phyloP scores from a whole-genome alignment of 2,329 filamentous ascomycete species.

The Polytolypa hystricis region DNA sequence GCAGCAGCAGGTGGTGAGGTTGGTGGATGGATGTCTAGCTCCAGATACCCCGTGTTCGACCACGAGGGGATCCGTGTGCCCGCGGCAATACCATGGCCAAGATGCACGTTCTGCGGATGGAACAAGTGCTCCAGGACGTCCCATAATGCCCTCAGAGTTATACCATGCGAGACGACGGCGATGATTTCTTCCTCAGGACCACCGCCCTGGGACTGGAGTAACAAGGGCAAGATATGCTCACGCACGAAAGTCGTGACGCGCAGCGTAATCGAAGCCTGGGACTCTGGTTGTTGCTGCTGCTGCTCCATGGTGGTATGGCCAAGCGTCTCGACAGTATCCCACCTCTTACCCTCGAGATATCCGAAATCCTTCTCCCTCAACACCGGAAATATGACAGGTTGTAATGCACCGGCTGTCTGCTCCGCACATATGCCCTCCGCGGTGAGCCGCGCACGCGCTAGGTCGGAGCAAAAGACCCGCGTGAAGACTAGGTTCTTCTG shows the following conservation, averaged over 20 bases:
- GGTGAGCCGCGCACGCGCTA: constrained; percentile 55
- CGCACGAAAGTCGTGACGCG: constrained; percentile 59
- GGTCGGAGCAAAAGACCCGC: constrained; percentile 64
- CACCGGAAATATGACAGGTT: constrained; percentile 12
- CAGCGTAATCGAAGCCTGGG: constrained; percentile 52
- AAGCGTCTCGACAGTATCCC: neutral
- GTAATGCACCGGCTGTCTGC: constrained; percentile 5
- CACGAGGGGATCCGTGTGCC: constrained; percentile 41
- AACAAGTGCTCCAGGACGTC: constrained; percentile 50
- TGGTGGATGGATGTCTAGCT: constrained; percentile 24
- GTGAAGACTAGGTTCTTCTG: constrained; percentile 57
- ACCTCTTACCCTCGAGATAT: constrained; percentile 26
- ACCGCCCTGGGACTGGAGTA: constrained; percentile 32
- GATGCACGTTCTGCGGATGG: constrained; percentile 32
- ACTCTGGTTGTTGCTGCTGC: constrained; percentile 53
- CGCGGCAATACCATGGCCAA: constrained; percentile 29
- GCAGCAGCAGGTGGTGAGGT: neutral
- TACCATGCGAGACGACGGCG: constrained; percentile 70
- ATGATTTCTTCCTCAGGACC: constrained; percentile 33
- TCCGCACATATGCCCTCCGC: constrained; percentile 19
- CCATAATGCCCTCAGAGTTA: constrained; percentile 63
- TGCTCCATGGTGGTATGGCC: constrained; percentile 21
- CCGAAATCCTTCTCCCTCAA: constrained; percentile 33
- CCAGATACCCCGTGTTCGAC: constrained; percentile 56
- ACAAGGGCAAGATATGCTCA: constrained; percentile 48